Conservation (phyloP, 2,329 filamentous ascomycete genomes). For the Rhynchosporium secalis region DNA sequence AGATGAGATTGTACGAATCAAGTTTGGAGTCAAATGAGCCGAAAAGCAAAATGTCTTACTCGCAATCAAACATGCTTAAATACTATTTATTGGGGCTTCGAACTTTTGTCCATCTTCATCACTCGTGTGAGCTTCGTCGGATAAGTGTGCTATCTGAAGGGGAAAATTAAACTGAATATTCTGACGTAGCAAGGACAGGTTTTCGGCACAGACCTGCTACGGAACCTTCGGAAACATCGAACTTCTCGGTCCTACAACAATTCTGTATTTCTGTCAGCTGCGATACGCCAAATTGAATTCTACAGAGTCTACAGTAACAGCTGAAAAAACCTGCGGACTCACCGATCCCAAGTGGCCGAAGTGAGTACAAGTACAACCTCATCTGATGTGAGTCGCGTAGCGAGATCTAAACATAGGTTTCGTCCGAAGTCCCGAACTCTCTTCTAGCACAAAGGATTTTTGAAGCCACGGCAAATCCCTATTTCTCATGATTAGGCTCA, state of each 20-base stretch:
- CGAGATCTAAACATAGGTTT: constrained; percentile 7
- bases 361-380: constrained; percentile 1
- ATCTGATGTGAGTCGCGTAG: neutral
- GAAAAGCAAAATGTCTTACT: neutral
- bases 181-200: neutral
- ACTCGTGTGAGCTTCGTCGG: neutral
- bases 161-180: neutral
- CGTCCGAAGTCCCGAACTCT: constrained; percentile 1
- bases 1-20: too few species aligned
- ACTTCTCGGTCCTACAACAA: neutral
- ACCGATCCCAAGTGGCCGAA: constrained; percentile 2
- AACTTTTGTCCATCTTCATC: neutral
- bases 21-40: too few species aligned
- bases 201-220: constrained; percentile 5
- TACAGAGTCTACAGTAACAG: neutral
- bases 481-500: constrained; percentile 12
- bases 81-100: neutral
- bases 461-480: neutral
- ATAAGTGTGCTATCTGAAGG: neutral
- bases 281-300: neutral
- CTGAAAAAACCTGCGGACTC: constrained; percentile 4
- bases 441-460: neutral
- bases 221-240: neutral
- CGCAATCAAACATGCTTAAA: neutral
- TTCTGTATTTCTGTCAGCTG: neutral